phyloP scores from a whole-genome alignment of 192 early-diverging fungal species.

The Phlyctochytrium planicorne region DNA sequence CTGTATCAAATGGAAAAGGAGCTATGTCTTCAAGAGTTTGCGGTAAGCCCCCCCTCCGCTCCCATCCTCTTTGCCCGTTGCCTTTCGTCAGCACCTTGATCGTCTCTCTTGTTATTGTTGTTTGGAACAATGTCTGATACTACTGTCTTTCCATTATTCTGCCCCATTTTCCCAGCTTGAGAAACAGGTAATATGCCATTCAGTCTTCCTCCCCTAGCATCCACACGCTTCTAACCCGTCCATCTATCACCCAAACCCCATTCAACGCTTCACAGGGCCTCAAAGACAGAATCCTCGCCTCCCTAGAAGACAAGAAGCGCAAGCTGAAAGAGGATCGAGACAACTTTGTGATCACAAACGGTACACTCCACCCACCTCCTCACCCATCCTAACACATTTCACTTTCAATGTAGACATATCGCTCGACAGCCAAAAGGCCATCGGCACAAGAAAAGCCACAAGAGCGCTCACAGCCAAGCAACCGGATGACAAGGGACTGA shows the following conservation, averaged over 20 bases:
- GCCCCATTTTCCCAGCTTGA: no score
- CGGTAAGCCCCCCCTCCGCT: slow-evolving; percentile 7
- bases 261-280: slow-evolving; percentile 61
- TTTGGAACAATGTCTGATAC: no score
- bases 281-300: slow-evolving; percentile 70
- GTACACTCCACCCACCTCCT: slow-evolving; percentile 24
- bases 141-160: no score
- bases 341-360: slow-evolving; percentile 71
- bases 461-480: slow-evolving; percentile 39
- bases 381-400: neutral
- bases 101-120: slow-evolving; percentile 8
- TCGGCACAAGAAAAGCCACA: slow-evolving; percentile 41
- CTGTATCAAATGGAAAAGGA: slow-evolving; percentile 61
- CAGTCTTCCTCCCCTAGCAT: no score
- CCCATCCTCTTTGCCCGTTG: neutral
- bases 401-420: slow-evolving; percentile 23
- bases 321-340: slow-evolving; percentile 84
- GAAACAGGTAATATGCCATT: no score
- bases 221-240: no score
- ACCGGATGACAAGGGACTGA: slow-evolving; percentile 42
- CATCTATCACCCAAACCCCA: no score
- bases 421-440: slow-evolving; percentile 37
- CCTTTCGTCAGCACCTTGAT: no score
- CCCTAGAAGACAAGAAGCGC: slow-evolving; percentile 73
- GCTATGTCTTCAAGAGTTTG: slow-evolving; percentile 27